Evolutionary conservation across 352 stramenopile species (phyloP), one percentile per base, ranked within the genome.

Genomic region (Globisporangium megalacanthum): DNA sequence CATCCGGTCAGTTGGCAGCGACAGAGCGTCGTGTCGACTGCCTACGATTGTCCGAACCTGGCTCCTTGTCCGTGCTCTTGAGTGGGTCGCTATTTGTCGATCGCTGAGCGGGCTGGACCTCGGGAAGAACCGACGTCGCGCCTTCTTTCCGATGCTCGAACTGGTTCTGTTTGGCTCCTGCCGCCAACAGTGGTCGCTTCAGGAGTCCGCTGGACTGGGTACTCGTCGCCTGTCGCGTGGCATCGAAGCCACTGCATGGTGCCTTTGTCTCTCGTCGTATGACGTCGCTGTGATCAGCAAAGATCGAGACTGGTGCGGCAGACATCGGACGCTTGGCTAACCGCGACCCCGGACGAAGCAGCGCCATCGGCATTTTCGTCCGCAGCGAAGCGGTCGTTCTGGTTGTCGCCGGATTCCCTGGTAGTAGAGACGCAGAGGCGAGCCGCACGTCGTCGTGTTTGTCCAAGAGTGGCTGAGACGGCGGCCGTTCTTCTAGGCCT

Each of bases 391-490:
- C 51, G 22, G 33, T 17, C 19, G 19, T 2, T 22, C 11, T 49
- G 45, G 41, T n/a, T 37, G 20, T 10, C 25, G 2, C 19, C 9
- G 19, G 35, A 5, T 39, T 39, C 1, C 2, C 10, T 20, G 2
- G 4, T 6, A 35, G 39, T 2, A 29, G 4, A 29, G 42, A 41
- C 3, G 25, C 22, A 4, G 54, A 6, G 3, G 61, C 48, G 50
- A 2, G 13, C 31, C 56, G 49, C 15, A 50, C 35, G 49, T 64
- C 46, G 14, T 65, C 61, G 17, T 66, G 61, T 35, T 66, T 64
- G 19, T 15, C 9, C 15, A 6, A 9, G 3, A 11, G 19, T 25
- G 5, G 8, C 39, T 8, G 6, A 22, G 53, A 36, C 7, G 3
- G 5, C 11, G 17, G 31, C 20, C 10, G 35, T 13, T n/a, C 25